Evolutionary conservation across 1,284 basidiomycete species (phyloP).

Genomic region (Cerrena zonata): DNA sequence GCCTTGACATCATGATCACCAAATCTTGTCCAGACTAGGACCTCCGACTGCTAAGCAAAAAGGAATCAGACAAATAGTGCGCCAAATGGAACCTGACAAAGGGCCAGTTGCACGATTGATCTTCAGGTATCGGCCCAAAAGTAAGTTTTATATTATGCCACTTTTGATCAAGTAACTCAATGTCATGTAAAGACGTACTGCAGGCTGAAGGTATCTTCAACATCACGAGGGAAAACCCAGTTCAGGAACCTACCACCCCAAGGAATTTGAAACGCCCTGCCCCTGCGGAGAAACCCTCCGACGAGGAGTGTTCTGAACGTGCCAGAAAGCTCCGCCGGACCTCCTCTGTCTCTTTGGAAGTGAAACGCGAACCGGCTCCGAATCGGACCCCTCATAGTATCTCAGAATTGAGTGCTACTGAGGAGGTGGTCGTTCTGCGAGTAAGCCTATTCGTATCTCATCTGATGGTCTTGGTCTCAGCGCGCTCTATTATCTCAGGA

Average conservation of each 20-base stretch:
- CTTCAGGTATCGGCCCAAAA: neutral
- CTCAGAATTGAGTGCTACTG: neutral
- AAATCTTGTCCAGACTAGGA: neutral
- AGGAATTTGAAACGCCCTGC: neutral
- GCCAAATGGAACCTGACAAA: neutral
- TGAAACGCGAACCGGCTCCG: too few relatives aligned
- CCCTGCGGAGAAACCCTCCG: neutral
- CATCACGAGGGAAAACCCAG: too few relatives aligned
- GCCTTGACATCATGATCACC: neutral
- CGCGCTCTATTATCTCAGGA: neutral
- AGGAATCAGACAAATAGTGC: neutral
- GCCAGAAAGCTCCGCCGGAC: neutral
- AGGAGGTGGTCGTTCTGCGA: neutral
- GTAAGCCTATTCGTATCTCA: neutral
- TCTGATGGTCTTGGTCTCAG: too few relatives aligned
- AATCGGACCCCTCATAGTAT: neutral
- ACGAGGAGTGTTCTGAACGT: neutral
- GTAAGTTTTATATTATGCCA: neutral
- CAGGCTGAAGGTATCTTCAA: neutral
- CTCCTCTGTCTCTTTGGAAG: neutral
- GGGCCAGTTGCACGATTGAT: neutral
- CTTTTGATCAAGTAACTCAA: neutral
- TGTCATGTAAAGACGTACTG: neutral
- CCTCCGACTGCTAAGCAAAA: neutral
- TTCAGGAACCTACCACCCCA: neutral